phyloP scores from a whole-genome alignment of 805 yeast genomes.

The Vanderwaltozyma tropicalis region DNA sequence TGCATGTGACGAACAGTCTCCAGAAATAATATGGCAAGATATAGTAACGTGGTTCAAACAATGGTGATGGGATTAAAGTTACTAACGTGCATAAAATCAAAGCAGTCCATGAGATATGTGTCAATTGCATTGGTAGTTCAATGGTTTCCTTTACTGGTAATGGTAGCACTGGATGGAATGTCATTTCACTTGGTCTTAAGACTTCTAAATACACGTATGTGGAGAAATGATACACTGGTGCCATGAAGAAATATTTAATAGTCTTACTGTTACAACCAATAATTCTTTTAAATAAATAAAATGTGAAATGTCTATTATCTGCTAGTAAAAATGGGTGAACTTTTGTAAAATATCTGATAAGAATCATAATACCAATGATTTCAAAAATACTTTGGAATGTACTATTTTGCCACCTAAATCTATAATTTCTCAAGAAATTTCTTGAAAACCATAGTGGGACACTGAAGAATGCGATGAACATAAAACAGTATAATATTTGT shows the following conservation, averaged over 20 bases:
- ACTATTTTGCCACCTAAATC: conserved; percentile 18
- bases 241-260: conserved; percentile 39
- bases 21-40: conserved; percentile 71
- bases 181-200: conserved; percentile 28
- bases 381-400: conserved; percentile 26
- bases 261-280: conserved; percentile 36
- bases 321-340: conserved; percentile 87
- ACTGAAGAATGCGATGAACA: conserved; percentile 55
- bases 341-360: conserved; percentile 52
- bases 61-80: conserved; percentile 78
- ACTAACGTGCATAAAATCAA: conserved; percentile 42
- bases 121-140: conserved; percentile 32
- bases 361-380: conserved; percentile 31
- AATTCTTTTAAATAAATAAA: conserved; percentile 67
- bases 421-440: conserved; percentile 33
- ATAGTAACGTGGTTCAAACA: conserved; percentile 89
- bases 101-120: conserved; percentile 40
- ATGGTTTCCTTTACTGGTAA: conserved; percentile 28
- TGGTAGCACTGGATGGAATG: conserved; percentile 29
- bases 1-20: conserved; percentile 43
- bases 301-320: conserved; percentile 89
- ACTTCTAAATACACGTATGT: conserved; percentile 30
- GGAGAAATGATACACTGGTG: conserved; percentile 64
- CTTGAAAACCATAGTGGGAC: conserved; percentile 62
- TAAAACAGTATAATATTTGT: conserved; percentile 69